Base-by-base conservation (phyloP, 1,139 yeast species). In the Meyerozyma smithsonii region DNA sequence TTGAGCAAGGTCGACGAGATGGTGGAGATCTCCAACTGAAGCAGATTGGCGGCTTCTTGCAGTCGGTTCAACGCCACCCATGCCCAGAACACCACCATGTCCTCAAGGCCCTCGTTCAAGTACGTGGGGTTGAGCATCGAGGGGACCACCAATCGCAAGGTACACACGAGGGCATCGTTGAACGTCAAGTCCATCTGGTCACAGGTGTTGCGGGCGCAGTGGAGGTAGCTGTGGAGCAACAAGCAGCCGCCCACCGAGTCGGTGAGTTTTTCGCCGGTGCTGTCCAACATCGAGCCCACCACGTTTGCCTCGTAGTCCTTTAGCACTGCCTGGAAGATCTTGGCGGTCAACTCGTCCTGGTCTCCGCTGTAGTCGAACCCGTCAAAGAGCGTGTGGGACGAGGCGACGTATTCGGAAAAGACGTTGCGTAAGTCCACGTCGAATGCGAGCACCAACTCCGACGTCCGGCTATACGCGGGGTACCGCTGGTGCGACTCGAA, bases 401-500 rank as follows among this genome's bases (percentile, higher is more conserved):
- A 58, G 3, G 47, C 44, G 3, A 66, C 39, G 40, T 58, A 61
- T 2, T 66, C 56, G 4, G 54, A 49, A 43, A 85, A 74, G 26
- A 60, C 58, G 1, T 54, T 55, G 8, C 61, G 58, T 25, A 81
- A 60, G 39, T 81, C 78, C 39, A 88, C 54, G 57, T 89, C 97
- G 59, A 69, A 75, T 12, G 89, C 77, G 35, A 66, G 53, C 1
- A 81, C 69, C 47, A 85, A 64, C 44, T 76, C 78, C 28, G 66
- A 61, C n/a, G 77, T 52, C 39, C 89, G 64, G 28, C 69, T 70
- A 18, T 69, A 44, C 2, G 61, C 58, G 0, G 52, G 48, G 12
- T 49, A 40, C 4, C 48, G 51, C n/a, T 54, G 43, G 19, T 41
- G 41, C 42, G 36, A 47, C n/a, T 50, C 4, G 14, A 30, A 30